These are phyloP conservation scores for Pseudogymnoascus verrucosus DNA, from an alignment of 2,329 filamentous ascomycete species.

Conservation along the genomic window DNA sequence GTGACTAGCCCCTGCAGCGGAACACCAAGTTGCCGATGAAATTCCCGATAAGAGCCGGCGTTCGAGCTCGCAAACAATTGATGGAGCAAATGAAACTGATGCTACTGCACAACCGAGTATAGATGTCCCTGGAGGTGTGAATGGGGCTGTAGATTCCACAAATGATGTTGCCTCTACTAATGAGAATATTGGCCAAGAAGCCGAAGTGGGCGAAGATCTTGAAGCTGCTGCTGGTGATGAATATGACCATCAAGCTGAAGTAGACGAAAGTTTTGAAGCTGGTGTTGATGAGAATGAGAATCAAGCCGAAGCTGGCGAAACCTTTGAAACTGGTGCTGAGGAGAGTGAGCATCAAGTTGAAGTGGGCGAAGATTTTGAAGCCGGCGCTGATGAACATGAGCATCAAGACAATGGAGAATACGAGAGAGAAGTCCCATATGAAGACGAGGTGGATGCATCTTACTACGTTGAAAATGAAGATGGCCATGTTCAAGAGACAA, in stretches of 20 bases:
- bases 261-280: constrained; percentile 22
- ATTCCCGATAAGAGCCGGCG: constrained; percentile 15
- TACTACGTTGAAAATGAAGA: not conserved
- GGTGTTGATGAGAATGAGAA: not conserved
- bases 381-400: constrained; percentile 6
- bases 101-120: not conserved
- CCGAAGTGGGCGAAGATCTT: constrained; percentile 13
- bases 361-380: constrained; percentile 5
- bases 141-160: not conserved
- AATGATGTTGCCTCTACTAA: not conserved
- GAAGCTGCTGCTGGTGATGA: constrained; percentile 20
- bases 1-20: constrained; percentile 18
- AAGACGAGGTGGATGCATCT: not conserved
- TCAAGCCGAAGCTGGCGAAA: not conserved
- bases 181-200: constrained; percentile 3
- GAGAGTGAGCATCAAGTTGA: not conserved
- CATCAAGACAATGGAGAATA: constrained; percentile 11
- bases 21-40: constrained; percentile 20
- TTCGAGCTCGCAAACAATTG: constrained; percentile 15
- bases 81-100: constrained; percentile 2
- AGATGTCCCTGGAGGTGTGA: not conserved
- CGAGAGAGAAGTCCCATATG: not conserved
- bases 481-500: not conserved
- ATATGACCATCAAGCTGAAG: constrained; percentile 15
- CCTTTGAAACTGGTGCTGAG: not conserved